Base-by-base conservation (phyloP, 129 eudicot species). In the Pulicaria dysenterica region DNA sequence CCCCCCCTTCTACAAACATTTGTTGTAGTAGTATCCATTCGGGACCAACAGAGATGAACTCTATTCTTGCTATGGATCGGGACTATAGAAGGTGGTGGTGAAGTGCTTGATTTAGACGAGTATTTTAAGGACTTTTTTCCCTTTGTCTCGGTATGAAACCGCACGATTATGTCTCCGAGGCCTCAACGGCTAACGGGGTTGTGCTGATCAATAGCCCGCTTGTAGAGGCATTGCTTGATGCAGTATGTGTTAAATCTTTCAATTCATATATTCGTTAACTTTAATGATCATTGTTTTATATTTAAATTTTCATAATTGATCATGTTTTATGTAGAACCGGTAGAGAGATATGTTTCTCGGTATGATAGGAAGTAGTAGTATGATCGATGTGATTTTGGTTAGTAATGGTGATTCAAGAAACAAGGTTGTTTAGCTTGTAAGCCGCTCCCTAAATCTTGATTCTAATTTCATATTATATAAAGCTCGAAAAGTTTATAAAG, bases 41-140 rank as follows among this genome's bases (percentile, higher is more conserved):
- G n/a, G n/a, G n/a, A n/a, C n/a, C n/a, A n/a, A n/a, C n/a, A n/a
- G 80, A 64, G 94, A 92, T 37, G 94, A 92, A 66, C 88, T 84
- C 91, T 15, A 46, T 80, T 16, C 83, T 89, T 15, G 8, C 72
- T 88, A 4, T 91, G 97, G 96, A 43, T 84, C 34, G 79, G 80
- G 43, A 83, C 79, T 78, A 42, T 77, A 56, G 91, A 86, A 44
- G 87, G 85, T n/a, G 82, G 62, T 38, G 80, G 76, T 63, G 93
- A 91, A 72, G 50, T 69, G 5, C 70, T 91, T 15, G 88, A 88
- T 65, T 53, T 85, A 41, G 93, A 86, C 1, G 97, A 91, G 70
- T 91, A 91, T 69, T 8, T n/a, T 70, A 7, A 79, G 83, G 62
- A 59, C 77, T 13, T 80, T 84, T n/a, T 67, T 79, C 85, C 11